Percentiles rank a stretch among this genome's conserved stretches.
phyloP scores from a whole-genome alignment of 2,329 filamentous ascomycete genomes.

The Penicillium sp. region DNA sequence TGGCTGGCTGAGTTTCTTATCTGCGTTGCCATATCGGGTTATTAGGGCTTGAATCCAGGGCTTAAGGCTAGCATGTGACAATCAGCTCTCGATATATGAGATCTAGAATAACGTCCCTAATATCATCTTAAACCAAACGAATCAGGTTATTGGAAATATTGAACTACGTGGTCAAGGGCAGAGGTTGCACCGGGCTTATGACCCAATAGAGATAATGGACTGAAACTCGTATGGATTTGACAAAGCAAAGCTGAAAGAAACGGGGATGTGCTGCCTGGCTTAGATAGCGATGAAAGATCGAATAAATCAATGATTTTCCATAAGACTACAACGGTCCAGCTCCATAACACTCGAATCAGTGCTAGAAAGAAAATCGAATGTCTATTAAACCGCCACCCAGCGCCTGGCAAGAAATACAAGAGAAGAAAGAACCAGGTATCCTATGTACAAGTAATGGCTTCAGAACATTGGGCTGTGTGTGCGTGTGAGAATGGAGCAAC shows the following conservation, averaged over 20 bases:
- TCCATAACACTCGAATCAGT: not conserved
- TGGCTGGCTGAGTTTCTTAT: slow-evolving; percentile 21
- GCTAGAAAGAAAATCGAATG: not conserved
- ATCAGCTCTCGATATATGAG: not conserved
- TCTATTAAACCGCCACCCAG: not conserved
- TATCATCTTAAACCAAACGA: not conserved
- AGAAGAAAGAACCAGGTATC: slow-evolving; percentile 1
- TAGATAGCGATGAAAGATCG: not conserved
- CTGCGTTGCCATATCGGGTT: slow-evolving; percentile 21
- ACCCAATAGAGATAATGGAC: not conserved
- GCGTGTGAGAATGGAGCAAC: slow-evolving; percentile 1
- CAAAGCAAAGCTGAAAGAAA: not conserved
- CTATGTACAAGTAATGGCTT: slow-evolving; percentile 8
- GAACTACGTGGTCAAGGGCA: not conserved
- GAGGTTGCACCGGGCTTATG: not conserved
- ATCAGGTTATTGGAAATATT: not conserved
- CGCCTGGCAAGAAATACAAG: slow-evolving; percentile 2
- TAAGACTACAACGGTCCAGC: not conserved
- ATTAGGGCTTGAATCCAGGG: slow-evolving; percentile 19
- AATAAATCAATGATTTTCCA: not conserved
- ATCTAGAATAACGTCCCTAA: not conserved
- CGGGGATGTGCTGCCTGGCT: not conserved
- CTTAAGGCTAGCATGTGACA: not conserved
- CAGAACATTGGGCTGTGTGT: not conserved
- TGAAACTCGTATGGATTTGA: not conserved